phyloP scores from a whole-genome alignment of 225 moss, liverwort and hornwort genomes.

The Bryum argenteum region DNA sequence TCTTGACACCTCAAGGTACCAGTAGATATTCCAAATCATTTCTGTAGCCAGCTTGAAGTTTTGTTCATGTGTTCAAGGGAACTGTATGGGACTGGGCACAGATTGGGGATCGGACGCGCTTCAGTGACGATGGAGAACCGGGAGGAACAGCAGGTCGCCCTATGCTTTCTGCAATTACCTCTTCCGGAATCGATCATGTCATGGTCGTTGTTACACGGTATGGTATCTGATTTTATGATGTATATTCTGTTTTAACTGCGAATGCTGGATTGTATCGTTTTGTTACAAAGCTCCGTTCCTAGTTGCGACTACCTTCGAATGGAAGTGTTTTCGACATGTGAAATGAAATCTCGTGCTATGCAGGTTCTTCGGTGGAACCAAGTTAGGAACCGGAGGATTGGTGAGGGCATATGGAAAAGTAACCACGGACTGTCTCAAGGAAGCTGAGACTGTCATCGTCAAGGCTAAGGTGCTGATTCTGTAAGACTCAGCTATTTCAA shows the following conservation, averaged over 20 bases:
- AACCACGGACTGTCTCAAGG: constrained; percentile 54
- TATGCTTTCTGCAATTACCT: constrained; percentile 53
- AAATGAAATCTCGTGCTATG: constrained; percentile 3
- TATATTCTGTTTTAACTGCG: not conserved
- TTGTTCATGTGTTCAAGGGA: constrained; percentile 10
- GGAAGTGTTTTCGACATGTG: not conserved
- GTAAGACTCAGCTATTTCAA: not conserved
- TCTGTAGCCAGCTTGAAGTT: not conserved
- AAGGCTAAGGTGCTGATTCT: constrained; percentile 48
- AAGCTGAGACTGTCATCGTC: constrained; percentile 41
- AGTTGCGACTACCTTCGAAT: constrained; percentile 18
- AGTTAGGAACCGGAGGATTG: constrained; percentile 71
- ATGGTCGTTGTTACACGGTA: constrained; percentile 69
- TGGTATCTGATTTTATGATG: constrained; percentile 6
- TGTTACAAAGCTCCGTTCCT: not conserved
- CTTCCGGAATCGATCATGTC: constrained; percentile 60
- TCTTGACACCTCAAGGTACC: not conserved
- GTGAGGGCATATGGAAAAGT: constrained; percentile 68
- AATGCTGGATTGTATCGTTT: not conserved
- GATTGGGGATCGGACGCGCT: constrained; percentile 60
- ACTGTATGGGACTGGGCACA: constrained; percentile 24
- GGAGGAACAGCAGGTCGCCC: constrained; percentile 70
- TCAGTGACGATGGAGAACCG: constrained; percentile 75
- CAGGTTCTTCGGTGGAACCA: constrained; percentile 66
- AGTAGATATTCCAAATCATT: not conserved